Evolutionary conservation across 2,329 filamentous ascomycete genomes (phyloP).

Genomic region (Talaromyces sp.): DNA sequence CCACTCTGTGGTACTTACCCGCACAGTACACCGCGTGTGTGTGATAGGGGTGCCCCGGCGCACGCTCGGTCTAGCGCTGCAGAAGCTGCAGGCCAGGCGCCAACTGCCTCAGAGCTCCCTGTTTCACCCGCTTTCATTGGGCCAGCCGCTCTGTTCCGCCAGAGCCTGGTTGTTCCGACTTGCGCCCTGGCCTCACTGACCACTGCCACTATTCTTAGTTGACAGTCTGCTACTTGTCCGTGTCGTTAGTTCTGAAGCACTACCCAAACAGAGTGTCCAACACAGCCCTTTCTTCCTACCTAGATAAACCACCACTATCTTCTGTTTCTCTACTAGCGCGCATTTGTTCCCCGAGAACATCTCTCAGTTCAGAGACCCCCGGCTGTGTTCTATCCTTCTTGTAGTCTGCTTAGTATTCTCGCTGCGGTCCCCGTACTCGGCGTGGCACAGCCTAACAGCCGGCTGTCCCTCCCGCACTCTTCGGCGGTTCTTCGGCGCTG

Average conservation of each 20-base stretch:
- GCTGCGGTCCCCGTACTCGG: neutral
- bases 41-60: neutral
- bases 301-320: neutral
- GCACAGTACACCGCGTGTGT: too few species aligned
- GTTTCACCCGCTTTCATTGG: slow-evolving; percentile 13
- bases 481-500: neutral
- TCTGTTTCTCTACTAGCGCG: neutral
- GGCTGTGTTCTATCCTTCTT: neutral
- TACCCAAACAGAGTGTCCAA: neutral
- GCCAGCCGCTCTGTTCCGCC: neutral
- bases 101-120: slow-evolving; percentile 9
- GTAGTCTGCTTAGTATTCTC: neutral
- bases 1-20: too few species aligned
- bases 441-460: neutral
- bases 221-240: neutral
- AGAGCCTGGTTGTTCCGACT: neutral
- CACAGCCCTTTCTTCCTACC: neutral
- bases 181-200: neutral
- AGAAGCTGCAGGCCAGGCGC: neutral
- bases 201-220: neutral
- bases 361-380: neutral
- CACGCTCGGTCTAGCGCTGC: neutral
- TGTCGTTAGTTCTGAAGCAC: neutral
- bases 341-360: neutral
- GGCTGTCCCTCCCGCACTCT: neutral